Conservation (phyloP, 2,329 filamentous ascomycete genomes). For the Lasiodiplodia citricola region DNA sequence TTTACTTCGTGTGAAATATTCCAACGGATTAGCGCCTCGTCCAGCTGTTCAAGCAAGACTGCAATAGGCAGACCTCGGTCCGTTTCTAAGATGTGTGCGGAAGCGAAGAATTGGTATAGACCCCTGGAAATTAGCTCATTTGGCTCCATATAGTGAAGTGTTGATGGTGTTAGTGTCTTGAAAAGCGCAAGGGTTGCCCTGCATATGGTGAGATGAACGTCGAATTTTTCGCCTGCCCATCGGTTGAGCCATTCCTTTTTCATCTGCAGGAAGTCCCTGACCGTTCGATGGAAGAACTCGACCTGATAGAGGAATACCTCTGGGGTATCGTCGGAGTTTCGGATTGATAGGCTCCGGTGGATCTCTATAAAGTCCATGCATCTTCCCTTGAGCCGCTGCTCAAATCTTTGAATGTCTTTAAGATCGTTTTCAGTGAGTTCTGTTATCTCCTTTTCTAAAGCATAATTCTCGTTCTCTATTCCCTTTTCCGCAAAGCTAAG, state of each 20-base stretch:
- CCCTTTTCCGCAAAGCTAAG: no score
- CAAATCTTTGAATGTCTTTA: not conserved
- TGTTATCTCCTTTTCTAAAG: not conserved
- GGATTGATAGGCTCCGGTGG: not conserved
- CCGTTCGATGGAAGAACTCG: not conserved
- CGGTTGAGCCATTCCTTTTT: not conserved
- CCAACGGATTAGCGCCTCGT: no score
- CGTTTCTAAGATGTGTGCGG: no score
- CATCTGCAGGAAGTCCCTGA: not conserved
- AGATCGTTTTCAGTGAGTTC: no score
- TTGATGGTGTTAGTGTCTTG: not conserved
- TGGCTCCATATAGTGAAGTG: rapidly evolving
- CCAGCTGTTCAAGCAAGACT: no score
- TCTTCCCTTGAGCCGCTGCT: not conserved
- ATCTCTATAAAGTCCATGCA: not conserved
- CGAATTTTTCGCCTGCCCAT: not conserved
- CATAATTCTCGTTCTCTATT: no score
- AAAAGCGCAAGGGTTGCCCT: not conserved
- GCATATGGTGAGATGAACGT: not conserved
- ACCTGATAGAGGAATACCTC: not conserved
- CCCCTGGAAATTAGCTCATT: no score
- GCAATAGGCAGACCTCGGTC: no score
- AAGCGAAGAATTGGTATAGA: no score
- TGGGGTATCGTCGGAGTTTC: no score
- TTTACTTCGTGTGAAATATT: no score